A percentile compares a stretch with the other conserved stretches of the same genome.
phyloP scores from a whole-genome alignment of 2,329 filamentous ascomycete species.

The Pseudogymnoascus sp. region DNA sequence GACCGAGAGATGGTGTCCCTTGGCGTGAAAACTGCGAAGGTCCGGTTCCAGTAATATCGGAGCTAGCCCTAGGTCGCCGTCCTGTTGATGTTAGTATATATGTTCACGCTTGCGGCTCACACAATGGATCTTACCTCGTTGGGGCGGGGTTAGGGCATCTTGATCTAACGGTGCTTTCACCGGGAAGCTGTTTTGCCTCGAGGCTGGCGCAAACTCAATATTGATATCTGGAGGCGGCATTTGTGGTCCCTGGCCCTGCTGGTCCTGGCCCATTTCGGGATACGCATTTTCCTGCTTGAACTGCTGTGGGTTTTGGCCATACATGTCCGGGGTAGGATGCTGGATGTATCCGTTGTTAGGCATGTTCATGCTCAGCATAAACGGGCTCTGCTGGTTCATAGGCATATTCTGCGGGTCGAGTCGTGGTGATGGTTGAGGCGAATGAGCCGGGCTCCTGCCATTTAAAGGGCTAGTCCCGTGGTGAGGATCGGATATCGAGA shows the following conservation, averaged over 20 bases:
- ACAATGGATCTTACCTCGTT: slow-evolving; percentile 44
- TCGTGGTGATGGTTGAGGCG: slow-evolving; percentile 56
- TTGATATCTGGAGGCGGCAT: slow-evolving; percentile 94
- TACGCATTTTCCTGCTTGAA: slow-evolving; percentile 37
- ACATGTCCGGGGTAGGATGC: slow-evolving; percentile 36
- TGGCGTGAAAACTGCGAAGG: slow-evolving; percentile 36
- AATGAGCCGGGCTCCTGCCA: slow-evolving; percentile 73
- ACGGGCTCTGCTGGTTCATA: slow-evolving; percentile 28
- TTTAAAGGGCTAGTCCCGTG: slow-evolving; percentile 52
- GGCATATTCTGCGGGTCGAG: slow-evolving; percentile 50
- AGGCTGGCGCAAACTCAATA: slow-evolving; percentile 79
- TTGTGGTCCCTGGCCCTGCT: slow-evolving; percentile 46
- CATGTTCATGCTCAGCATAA: slow-evolving; percentile 36
- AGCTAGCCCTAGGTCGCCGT: slow-evolving; percentile 28
- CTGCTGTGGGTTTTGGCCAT: slow-evolving; percentile 39
- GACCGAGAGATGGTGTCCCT: slow-evolving; percentile 45
- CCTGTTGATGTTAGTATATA: slow-evolving; percentile 20
- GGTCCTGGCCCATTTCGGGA: slow-evolving; percentile 46
- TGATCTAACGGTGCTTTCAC: slow-evolving; percentile 55
- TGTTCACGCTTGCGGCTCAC: background rate
- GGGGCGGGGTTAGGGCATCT: slow-evolving; percentile 77
- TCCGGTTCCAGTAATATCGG: slow-evolving; percentile 26
- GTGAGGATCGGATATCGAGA: slow-evolving; percentile 66
- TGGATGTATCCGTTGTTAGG: slow-evolving; percentile 29
- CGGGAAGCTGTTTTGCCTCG: slow-evolving; percentile 57